These are phyloP conservation scores for Coelastrella sp. DNA, from an alignment of 139 green algal genomes.

Conservation along the genomic window DNA sequence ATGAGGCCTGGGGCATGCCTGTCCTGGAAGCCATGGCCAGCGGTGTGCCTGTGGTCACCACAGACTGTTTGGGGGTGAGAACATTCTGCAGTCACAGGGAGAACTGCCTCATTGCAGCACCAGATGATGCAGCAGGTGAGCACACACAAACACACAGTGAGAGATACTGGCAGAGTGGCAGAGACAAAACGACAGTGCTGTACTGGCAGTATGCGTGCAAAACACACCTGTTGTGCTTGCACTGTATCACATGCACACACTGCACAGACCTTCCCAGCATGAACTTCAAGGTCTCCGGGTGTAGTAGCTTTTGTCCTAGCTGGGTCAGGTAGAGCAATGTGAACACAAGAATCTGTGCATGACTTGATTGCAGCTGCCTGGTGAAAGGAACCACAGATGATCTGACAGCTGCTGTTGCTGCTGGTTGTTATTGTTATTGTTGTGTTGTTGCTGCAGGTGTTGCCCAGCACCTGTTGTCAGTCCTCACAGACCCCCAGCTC, in stretches of 20 bases:
- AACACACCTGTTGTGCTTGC: background rate
- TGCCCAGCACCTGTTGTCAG: constrained; percentile 49
- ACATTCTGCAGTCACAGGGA: constrained; percentile 65
- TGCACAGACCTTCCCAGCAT: too few relatives aligned
- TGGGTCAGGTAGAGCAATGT: too few relatives aligned
- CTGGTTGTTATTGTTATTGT: background rate
- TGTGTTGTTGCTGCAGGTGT: constrained; percentile 38
- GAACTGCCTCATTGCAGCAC: constrained; percentile 71
- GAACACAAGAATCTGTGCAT: background rate
- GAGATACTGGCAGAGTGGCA: background rate
- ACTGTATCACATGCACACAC: background rate
- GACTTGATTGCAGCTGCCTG: background rate
- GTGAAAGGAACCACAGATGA: background rate
- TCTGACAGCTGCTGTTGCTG: constrained; percentile 30
- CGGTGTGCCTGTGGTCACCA: constrained; percentile 71
- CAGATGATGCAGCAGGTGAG: constrained; percentile 50
- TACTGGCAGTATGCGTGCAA: background rate
- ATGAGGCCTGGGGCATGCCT: constrained; percentile 85
- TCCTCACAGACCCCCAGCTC: constrained; percentile 52
- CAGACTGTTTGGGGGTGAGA: constrained; percentile 65
- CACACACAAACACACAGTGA: too few relatives aligned
- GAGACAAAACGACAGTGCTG: background rate
- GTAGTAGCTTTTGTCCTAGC: too few relatives aligned
- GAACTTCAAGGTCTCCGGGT: too few relatives aligned
- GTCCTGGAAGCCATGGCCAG: constrained; percentile 82